Evolutionary conservation across 2,329 filamentous ascomycete species (phyloP).

Genomic region (Penicillium sp.): DNA sequence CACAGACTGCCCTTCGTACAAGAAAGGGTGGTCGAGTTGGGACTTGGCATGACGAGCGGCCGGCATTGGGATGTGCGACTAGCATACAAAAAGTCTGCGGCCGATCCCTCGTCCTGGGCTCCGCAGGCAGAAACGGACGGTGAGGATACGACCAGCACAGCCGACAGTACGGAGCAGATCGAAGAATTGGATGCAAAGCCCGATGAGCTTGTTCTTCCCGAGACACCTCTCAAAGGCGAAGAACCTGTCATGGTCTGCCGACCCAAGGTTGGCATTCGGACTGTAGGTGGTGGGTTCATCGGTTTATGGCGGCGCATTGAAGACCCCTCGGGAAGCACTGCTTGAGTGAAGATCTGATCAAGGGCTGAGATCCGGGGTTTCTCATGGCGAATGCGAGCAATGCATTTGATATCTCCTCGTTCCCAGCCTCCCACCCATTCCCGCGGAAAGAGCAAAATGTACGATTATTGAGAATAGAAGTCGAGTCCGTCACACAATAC

Average conservation of each 20-base stretch:
- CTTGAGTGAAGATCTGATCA: too few relatives aligned
- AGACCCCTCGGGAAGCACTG: constrained; percentile 12
- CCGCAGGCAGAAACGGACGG: constrained; percentile 10
- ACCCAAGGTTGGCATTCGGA: constrained; percentile 45
- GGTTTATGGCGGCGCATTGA: constrained; percentile 45
- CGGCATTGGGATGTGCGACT: constrained; percentile 44
- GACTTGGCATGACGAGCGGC: constrained; percentile 42
- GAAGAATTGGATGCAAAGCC: background rate
- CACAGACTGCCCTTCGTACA: constrained; percentile 49
- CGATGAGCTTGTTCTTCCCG: constrained; percentile 7
- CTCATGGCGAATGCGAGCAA: too few relatives aligned
- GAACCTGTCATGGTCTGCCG: constrained; percentile 47
- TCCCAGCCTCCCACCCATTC: too few relatives aligned
- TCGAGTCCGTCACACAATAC: too few relatives aligned
- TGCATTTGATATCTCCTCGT: too few relatives aligned
- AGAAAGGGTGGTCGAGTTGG: constrained; percentile 43
- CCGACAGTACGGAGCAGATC: constrained; percentile 10
- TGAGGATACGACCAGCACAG: constrained; percentile 7
- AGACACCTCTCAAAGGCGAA: constrained; percentile 15
- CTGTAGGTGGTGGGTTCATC: constrained; percentile 48
- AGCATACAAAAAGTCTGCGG: constrained; percentile 32
- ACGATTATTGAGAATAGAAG: too few relatives aligned
- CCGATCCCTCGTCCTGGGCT: constrained; percentile 29
- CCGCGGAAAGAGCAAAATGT: too few relatives aligned
- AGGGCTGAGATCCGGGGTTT: too few relatives aligned